These are phyloP conservation scores for Micractinium sp. DNA, from an alignment of 139 green algal genomes.

Conservation along the genomic window DNA sequence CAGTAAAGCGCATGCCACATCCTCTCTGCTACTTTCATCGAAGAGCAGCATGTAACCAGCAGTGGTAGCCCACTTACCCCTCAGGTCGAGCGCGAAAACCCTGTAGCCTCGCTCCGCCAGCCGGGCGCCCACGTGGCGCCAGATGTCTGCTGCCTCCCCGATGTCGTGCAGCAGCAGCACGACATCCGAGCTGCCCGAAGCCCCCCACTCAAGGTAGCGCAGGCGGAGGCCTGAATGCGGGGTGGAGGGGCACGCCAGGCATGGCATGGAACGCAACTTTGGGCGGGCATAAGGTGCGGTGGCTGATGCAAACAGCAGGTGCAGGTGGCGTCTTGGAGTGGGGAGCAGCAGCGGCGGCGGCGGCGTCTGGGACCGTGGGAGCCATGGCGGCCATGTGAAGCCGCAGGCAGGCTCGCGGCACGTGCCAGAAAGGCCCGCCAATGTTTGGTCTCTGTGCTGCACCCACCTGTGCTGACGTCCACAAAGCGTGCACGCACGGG, in stretches of 20 bases:
- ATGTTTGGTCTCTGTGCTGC: background rate
- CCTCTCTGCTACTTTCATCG: background rate
- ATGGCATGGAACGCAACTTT: too few relatives aligned
- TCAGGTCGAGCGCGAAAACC: slow-evolving; percentile 43
- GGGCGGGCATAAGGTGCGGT: background rate
- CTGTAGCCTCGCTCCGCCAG: slow-evolving; percentile 43
- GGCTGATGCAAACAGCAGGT: background rate
- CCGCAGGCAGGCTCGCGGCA: background rate
- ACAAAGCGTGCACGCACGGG: slow-evolving; percentile 24
- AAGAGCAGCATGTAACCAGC: background rate
- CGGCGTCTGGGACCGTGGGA: background rate
- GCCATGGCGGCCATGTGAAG: background rate
- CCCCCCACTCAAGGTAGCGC: slow-evolving; percentile 41
- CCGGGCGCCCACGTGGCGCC: slow-evolving; percentile 26
- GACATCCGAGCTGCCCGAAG: slow-evolving; percentile 22
- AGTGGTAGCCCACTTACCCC: slow-evolving; percentile 16
- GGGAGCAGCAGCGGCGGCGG: background rate
- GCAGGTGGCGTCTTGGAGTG: background rate
- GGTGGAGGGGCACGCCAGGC: too few relatives aligned
- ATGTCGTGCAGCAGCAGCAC: slow-evolving; percentile 53
- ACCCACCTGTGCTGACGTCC: slow-evolving; percentile 37
- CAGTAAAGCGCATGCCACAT: too few relatives aligned
- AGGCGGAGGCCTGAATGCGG: slow-evolving; percentile 41
- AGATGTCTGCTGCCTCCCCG: slow-evolving; percentile 28
- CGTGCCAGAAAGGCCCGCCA: background rate